Percentiles rank a stretch among this genome's conserved stretches.
phyloP scores from a whole-genome alignment of 169 alveolate species.

The Plasmodium yoelii region DNA sequence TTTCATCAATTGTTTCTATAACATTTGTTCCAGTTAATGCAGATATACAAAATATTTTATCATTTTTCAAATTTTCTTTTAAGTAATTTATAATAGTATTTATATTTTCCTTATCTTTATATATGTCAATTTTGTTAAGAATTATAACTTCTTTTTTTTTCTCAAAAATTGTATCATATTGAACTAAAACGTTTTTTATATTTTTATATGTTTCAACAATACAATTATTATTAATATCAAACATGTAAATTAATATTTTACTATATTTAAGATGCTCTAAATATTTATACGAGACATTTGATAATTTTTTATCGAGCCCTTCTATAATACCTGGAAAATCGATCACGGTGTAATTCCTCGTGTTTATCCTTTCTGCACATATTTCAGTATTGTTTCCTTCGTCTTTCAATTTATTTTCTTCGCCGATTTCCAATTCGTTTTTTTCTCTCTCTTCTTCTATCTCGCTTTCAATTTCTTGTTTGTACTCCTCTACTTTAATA shows the following conservation, averaged over 20 bases:
- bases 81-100: constrained; percentile 11
- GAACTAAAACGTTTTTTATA: constrained; percentile 60
- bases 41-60: constrained; percentile 50
- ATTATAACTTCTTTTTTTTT: constrained; percentile 58
- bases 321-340: constrained; percentile 75
- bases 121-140: constrained; percentile 79
- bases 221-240: constrained; percentile 52
- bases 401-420: neutral
- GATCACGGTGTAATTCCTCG: constrained; percentile 46
- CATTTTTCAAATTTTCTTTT: constrained; percentile 33
- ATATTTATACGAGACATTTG: constrained; percentile 57
- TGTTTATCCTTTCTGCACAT: neutral
- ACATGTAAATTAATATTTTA: constrained; percentile 65
- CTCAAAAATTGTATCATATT: constrained; percentile 30
- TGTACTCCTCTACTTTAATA: neutral
- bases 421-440: neutral
- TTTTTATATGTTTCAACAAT: constrained; percentile 47
- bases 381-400: constrained; percentile 2
- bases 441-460: neutral
- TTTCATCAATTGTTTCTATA: constrained; percentile 51
- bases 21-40: constrained; percentile 77
- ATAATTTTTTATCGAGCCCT: constrained; percentile 38
- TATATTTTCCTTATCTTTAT: constrained; percentile 24
- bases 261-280: constrained; percentile 66
- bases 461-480: neutral